Conservation (phyloP, 768 basidiomycete genomes). For the Pulveroboletus sp. region DNA sequence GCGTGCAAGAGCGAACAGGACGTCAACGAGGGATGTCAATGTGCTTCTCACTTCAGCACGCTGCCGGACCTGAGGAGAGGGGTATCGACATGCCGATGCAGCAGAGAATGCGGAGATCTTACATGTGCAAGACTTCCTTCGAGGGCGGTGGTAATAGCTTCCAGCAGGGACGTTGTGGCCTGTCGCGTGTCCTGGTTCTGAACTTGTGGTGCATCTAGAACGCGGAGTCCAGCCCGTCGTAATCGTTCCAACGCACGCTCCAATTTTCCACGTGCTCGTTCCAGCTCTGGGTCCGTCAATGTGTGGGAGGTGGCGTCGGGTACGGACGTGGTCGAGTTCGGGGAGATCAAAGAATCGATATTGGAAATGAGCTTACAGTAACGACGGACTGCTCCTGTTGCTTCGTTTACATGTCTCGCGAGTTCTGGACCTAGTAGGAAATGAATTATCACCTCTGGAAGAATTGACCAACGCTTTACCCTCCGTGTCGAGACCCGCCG, state of each 20-base stretch:
- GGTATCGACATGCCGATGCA: neutral
- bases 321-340: neutral
- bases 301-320: neutral
- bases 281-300: constrained; percentile 11
- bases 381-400: constrained; percentile 15
- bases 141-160: constrained; percentile 33
- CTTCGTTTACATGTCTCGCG: constrained; percentile 18
- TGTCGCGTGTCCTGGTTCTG: constrained; percentile 5
- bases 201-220: constrained; percentile 37
- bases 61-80: neutral
- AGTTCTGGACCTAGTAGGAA: constrained; percentile 13
- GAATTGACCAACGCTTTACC: constrained; percentile 3
- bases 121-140: constrained; percentile 33
- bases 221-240: constrained; percentile 47
- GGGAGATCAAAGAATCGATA: constrained; percentile 8
- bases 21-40: constrained; percentile 49
- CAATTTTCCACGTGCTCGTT: constrained; percentile 48
- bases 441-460: neutral
- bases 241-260: constrained; percentile 60
- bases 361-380: constrained; percentile 15
- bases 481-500: constrained; percentile 31
- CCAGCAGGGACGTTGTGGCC: constrained; percentile 33
- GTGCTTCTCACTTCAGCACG: constrained; percentile 30
- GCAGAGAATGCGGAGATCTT: constrained; percentile 4
- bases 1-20: constrained; percentile 53